Base-by-base conservation (phyloP, 805 yeast genomes). In the Hanseniaspora thailandica region DNA sequence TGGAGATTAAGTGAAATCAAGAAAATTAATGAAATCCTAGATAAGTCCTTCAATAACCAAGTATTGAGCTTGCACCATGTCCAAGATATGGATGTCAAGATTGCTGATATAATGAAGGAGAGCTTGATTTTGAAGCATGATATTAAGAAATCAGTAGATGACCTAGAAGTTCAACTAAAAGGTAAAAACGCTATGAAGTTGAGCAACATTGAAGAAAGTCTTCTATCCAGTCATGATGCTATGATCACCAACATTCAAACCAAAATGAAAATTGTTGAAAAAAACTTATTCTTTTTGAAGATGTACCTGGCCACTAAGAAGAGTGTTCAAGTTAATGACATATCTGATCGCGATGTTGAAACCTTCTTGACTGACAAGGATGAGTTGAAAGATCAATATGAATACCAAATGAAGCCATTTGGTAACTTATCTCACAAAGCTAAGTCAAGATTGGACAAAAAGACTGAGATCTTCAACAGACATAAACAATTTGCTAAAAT, bases 1-100 rank as follows among this genome's bases (percentile, higher is more conserved):
- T 71, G 76, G 76, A 68, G 73, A 59, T 52, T 71, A 20, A 50
- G 63, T 13, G 56, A 54, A 15, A 23, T 43, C 13, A 38, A 44
- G 3, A 20, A 23, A 15, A 43, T 47, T 20, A 35, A 36, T 19
- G 25, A 54, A 15, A 31, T 54, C 12, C 17, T 48, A 12, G 26
- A 20, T 25, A n/a, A n/a, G 4, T 34, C 34, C 3, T 47, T 38
- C 25, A 45, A 54, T 31, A 13, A 17, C 8, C 13, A 30, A 25
- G 15, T 9, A 1, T 10, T 48, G 26, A 35, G 23, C 19, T 15
- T 43, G n/a, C 43, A 22, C 4, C 7, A 22, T 3, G 20, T 41
- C 19, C 30, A 41, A 22, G 30, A 39, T 10, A 35, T 34, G 45
- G 47, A 46, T 36, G 22, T n/a, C 9, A 20, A 35, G 6, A 20